Percentiles rank a stretch among this genome's conserved stretches.
These are phyloP conservation scores for Starmerella stellata DNA, from an alignment of 805 yeast genomes.

Conservation along the genomic window DNA sequence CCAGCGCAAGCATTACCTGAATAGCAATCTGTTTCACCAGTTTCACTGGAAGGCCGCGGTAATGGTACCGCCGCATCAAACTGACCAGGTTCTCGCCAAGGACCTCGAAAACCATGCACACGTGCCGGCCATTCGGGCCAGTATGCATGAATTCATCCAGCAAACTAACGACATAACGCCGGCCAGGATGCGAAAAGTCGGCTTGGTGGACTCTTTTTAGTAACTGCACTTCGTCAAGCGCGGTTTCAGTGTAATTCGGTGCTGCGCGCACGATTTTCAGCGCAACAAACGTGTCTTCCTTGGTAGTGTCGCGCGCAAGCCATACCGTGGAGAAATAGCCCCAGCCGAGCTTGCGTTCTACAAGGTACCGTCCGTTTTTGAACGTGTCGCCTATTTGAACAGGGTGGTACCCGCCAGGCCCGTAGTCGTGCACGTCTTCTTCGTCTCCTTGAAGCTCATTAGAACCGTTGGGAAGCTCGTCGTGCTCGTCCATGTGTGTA, in stretches of 20 bases:
- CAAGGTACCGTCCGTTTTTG: slow-evolving; percentile 53
- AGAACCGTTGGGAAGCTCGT: not conserved
- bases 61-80: slow-evolving; percentile 57
- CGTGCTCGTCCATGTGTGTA: not conserved
- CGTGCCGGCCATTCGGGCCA: slow-evolving; percentile 85
- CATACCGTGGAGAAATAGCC: slow-evolving; percentile 95
- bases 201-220: slow-evolving; percentile 44
- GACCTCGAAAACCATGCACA: slow-evolving; percentile 94
- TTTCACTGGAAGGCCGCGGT: slow-evolving; percentile 58
- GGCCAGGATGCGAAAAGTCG: slow-evolving; percentile 58
- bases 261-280: slow-evolving; percentile 88
- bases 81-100: slow-evolving; percentile 85
- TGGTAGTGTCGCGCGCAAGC: slow-evolving; percentile 53
- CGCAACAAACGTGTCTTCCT: slow-evolving; percentile 60
- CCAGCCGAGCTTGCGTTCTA: slow-evolving; percentile 92
- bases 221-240: slow-evolving; percentile 76
- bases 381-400: slow-evolving; percentile 73
- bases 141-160: slow-evolving; percentile 68
- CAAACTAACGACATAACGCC: slow-evolving; percentile 58
- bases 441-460: slow-evolving; percentile 33
- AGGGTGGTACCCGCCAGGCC: slow-evolving; percentile 91
- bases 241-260: slow-evolving; percentile 78
- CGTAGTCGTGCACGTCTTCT: slow-evolving; percentile 72
- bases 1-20: slow-evolving; percentile 55
- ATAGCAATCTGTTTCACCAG: slow-evolving; percentile 69